Evolutionary conservation across 305 asterid species (phyloP).

Genomic region (Ilex paraguariensis): DNA sequence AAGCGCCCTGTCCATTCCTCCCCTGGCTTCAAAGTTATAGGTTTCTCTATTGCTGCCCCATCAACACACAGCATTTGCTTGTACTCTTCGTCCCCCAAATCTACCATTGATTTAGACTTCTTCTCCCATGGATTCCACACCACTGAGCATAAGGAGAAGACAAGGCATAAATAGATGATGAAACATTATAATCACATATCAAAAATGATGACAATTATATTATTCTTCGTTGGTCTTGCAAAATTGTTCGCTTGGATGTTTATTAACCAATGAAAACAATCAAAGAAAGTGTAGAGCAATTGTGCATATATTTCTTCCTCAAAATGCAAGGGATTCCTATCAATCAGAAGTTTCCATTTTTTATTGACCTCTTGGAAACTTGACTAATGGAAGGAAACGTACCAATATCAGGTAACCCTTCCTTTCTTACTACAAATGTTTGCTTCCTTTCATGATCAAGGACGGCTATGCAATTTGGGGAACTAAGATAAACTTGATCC

Average conservation of each 20-base stretch:
- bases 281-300: too few species aligned
- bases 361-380: too few species aligned
- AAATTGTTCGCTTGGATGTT: too few species aligned
- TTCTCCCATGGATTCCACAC: constrained; percentile 99
- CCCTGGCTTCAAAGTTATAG: constrained; percentile 70
- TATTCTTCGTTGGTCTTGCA: too few species aligned
- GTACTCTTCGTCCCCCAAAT: constrained; percentile 89
- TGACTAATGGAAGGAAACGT: constrained; percentile 11
- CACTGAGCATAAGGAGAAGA: constrained; percentile 25
- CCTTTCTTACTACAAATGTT: constrained; percentile 75
- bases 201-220: too few species aligned
- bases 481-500: constrained; percentile 79
- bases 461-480: constrained; percentile 69
- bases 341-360: too few species aligned
- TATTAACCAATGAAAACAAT: too few species aligned
- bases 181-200: not conserved
- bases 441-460: constrained; percentile 93
- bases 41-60: constrained; percentile 80
- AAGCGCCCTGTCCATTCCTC: constrained; percentile 88
- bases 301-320: too few species aligned
- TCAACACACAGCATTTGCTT: constrained; percentile 82
- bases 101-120: constrained; percentile 80
- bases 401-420: constrained; percentile 93
- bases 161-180: not conserved
- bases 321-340: too few species aligned